These are phyloP conservation scores for Penicillium arizonense DNA, from an alignment of 495 filamentous ascomycete genomes.

Conservation along the genomic window DNA sequence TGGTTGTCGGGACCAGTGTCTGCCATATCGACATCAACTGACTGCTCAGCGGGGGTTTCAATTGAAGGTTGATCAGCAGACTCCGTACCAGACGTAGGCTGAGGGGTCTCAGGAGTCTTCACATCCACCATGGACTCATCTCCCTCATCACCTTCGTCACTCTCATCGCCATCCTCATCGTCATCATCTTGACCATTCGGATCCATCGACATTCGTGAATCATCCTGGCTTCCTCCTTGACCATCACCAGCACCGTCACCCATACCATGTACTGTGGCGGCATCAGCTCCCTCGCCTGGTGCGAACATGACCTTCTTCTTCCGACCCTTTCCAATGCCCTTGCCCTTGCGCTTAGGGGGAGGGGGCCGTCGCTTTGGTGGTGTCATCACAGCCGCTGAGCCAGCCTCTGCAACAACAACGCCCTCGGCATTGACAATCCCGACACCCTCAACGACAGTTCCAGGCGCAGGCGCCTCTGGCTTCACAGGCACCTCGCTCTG, in stretches of 20 bases:
- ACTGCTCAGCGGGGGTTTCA: constrained; percentile 20
- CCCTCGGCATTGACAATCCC: constrained; percentile 61
- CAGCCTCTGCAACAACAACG: constrained; percentile 56
- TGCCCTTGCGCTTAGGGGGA: constrained; percentile 73
- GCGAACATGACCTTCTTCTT: constrained; percentile 64
- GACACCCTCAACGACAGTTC: constrained; percentile 60
- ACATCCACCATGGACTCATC: constrained; percentile 55
- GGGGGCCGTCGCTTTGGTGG: constrained; percentile 63
- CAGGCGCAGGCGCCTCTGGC: constrained; percentile 51
- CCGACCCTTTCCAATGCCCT: constrained; percentile 63
- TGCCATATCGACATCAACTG: constrained; percentile 24
- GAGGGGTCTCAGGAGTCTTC: constrained; percentile 45
- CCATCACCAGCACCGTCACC: constrained; percentile 22
- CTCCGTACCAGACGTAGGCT: constrained; percentile 23
- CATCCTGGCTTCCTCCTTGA: constrained; percentile 35
- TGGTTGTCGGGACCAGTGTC: constrained; percentile 25
- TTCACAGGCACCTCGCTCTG: constrained; percentile 35
- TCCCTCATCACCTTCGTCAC: constrained; percentile 56
- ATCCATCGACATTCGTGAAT: constrained; percentile 33
- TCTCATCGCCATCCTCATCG: constrained; percentile 41
- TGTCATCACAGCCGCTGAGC: constrained; percentile 40
- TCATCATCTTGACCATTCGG: constrained; percentile 45
- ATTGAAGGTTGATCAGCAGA: constrained; percentile 15
- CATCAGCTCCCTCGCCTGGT: constrained; percentile 42
- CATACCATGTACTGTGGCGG: constrained; percentile 31